phyloP scores from a whole-genome alignment of 306 rosid species.

The Ormosia emarginata region DNA sequence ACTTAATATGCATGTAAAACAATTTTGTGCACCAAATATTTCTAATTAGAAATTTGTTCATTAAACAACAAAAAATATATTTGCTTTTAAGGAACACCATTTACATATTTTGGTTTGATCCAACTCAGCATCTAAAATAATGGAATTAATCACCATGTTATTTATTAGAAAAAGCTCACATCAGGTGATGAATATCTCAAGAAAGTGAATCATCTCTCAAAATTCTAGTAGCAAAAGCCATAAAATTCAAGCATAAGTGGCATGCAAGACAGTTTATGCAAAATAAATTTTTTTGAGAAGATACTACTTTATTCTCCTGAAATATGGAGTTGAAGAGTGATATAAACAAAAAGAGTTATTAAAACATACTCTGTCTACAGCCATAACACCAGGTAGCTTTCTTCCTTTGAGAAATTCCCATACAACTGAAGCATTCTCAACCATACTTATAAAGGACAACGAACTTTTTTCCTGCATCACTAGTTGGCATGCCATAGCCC shows the following conservation, averaged over 20 bases:
- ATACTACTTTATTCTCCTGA: not conserved
- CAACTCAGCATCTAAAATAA: not conserved
- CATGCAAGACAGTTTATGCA: not conserved
- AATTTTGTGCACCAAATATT: not conserved
- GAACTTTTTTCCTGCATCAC: slow-evolving; percentile 50
- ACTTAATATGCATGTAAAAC: not conserved
- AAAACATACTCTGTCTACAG: slow-evolving; percentile 69
- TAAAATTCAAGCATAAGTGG: not conserved
- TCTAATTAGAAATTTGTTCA: not conserved
- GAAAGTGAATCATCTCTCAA: not conserved
- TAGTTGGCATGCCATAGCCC: slow-evolving; percentile 56
- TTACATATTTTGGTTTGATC: not conserved
- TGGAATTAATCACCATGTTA: not conserved
- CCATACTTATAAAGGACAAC: slow-evolving; percentile 33
- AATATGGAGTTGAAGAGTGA: not conserved
- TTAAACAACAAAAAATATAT: not conserved
- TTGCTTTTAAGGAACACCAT: slow-evolving; percentile 9
- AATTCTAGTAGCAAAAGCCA: not conserved
- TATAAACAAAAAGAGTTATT: not conserved
- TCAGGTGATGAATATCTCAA: not conserved
- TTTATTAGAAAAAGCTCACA: not conserved
- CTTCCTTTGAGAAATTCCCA: slow-evolving; percentile 94
- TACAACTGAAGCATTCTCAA: slow-evolving; percentile 75
- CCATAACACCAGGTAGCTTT: slow-evolving; percentile 79
- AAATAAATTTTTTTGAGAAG: not conserved